Evolutionary conservation across 768 basidiomycete species (phyloP).

Genomic region (Lactifluus rugatus): DNA sequence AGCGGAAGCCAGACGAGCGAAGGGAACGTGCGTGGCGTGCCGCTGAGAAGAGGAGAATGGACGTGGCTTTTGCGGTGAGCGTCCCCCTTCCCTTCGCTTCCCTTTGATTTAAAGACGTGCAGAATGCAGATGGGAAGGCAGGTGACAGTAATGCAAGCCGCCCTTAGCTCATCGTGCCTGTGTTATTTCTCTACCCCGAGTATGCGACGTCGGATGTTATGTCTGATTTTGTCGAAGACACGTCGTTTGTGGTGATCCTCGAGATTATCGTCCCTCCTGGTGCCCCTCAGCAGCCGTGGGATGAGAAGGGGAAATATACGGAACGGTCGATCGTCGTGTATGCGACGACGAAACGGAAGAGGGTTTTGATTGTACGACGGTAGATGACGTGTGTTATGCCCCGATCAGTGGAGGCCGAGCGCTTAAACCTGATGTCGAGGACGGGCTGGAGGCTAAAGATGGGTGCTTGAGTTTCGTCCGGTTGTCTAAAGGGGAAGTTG

Average conservation of each 20-base stretch:
- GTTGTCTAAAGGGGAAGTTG: slow-evolving; percentile 63
- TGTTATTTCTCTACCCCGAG: slow-evolving; percentile 91
- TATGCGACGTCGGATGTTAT: slow-evolving; percentile 85
- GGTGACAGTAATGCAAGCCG: too few species aligned
- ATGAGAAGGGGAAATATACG: slow-evolving; percentile 55
- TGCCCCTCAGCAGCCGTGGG: slow-evolving; percentile 58
- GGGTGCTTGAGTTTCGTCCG: slow-evolving; percentile 75
- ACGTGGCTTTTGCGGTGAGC: too few species aligned
- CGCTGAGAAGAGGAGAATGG: too few species aligned
- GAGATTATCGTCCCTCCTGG: slow-evolving; percentile 74
- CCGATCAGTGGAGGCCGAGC: slow-evolving; percentile 36
- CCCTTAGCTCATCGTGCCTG: too few species aligned
- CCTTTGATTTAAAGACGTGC: too few species aligned
- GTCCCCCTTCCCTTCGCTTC: too few species aligned
- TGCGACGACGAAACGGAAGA: slow-evolving; percentile 64
- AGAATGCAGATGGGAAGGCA: too few species aligned
- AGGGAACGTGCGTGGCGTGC: too few species aligned
- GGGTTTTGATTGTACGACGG: slow-evolving; percentile 84
- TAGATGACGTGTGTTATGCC: slow-evolving; percentile 70
- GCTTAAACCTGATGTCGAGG: slow-evolving; percentile 39
- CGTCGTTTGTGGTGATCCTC: slow-evolving; percentile 71
- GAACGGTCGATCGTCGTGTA: slow-evolving; percentile 64
- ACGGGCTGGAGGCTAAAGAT: slow-evolving; percentile 80
- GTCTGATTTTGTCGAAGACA: slow-evolving; percentile 74
- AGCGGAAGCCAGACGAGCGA: too few species aligned